A percentile compares a stretch with the other conserved stretches of the same genome.
Conservation (phyloP, 352 stramenopile species). For the Pythium angustatum region DNA sequence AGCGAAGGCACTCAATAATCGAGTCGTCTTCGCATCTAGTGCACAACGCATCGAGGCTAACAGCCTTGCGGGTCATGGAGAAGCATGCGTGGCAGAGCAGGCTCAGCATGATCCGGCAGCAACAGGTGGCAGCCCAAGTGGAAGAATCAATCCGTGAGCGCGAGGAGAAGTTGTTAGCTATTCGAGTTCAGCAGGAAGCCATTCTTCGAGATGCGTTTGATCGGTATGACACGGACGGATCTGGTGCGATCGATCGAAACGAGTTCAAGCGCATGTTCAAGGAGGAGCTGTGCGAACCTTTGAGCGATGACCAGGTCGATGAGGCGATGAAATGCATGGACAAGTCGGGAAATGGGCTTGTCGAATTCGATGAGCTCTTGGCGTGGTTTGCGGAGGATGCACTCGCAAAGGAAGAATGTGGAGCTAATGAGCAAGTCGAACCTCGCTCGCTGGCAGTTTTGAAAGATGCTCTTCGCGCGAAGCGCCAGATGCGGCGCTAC, state of each 20-base stretch:
- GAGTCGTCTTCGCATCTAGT: too few species aligned
- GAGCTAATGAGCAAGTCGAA: background rate
- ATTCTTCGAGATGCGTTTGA: slow-evolving; percentile 51
- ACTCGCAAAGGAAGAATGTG: slow-evolving; percentile 26
- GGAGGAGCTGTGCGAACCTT: slow-evolving; percentile 47
- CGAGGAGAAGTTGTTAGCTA: slow-evolving; percentile 32
- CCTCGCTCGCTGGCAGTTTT: slow-evolving; percentile 29
- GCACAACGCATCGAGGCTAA: background rate
- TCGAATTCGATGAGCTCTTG: slow-evolving; percentile 50
- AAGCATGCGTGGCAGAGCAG: slow-evolving; percentile 36
- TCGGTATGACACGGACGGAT: slow-evolving; percentile 43
- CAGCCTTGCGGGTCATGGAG: slow-evolving; percentile 17
- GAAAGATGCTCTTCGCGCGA: slow-evolving; percentile 42
- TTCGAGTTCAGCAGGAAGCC: slow-evolving; percentile 41
- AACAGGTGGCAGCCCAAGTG: slow-evolving; percentile 3
- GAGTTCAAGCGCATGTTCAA: slow-evolving; percentile 48
- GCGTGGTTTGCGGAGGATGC: slow-evolving; percentile 42
- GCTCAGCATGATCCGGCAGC: background rate
- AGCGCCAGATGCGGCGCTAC: slow-evolving; percentile 46
- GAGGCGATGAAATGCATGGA: slow-evolving; percentile 42
- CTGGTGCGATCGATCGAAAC: slow-evolving; percentile 36
- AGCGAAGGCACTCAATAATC: background rate
- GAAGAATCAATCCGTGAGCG: slow-evolving; percentile 27
- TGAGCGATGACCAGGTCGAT: slow-evolving; percentile 37
- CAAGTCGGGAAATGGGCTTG: slow-evolving; percentile 40